These are phyloP conservation scores for Gentiana macrophylla DNA, from an alignment of 257 asterid species.

Conservation along the genomic window DNA sequence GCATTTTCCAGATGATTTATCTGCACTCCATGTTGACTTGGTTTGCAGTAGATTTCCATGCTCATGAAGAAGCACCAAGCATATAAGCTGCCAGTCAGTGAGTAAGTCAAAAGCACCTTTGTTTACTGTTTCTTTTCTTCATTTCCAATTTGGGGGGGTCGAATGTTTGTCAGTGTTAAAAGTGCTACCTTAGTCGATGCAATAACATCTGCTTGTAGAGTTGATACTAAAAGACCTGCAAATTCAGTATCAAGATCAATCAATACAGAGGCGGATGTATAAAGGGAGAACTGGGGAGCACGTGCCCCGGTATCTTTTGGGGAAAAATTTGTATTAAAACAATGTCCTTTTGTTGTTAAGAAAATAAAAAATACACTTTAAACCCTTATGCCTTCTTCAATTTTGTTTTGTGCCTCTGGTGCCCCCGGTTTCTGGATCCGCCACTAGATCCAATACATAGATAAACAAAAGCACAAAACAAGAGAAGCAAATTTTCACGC, in stretches of 20 bases:
- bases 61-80: slow-evolving; percentile 69
- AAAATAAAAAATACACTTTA: too few species aligned
- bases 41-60: slow-evolving; percentile 53
- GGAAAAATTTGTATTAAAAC: too few species aligned
- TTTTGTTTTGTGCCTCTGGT: too few species aligned
- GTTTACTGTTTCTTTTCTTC: neutral
- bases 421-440: too few species aligned
- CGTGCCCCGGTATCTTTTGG: too few species aligned
- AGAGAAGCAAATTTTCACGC: neutral
- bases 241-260: neutral
- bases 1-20: slow-evolving; percentile 43
- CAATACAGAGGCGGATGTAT: neutral
- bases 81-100: slow-evolving; percentile 62
- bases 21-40: slow-evolving; percentile 85
- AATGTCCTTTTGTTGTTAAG: too few species aligned
- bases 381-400: too few species aligned
- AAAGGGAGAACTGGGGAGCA: too few species aligned
- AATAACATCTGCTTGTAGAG: slow-evolving; percentile 62
- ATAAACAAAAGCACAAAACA: too few species aligned
- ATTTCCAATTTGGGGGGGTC: too few species aligned
- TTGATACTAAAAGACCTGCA: slow-evolving; percentile 56
- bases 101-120: neutral
- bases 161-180: neutral
- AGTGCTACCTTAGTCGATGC: slow-evolving; percentile 66
- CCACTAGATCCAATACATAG: too few species aligned